Evolutionary conservation across 805 yeast genomes (phyloP), one percentile per base, ranked within the genome.

Genomic region (Hanseniaspora singularis): DNA sequence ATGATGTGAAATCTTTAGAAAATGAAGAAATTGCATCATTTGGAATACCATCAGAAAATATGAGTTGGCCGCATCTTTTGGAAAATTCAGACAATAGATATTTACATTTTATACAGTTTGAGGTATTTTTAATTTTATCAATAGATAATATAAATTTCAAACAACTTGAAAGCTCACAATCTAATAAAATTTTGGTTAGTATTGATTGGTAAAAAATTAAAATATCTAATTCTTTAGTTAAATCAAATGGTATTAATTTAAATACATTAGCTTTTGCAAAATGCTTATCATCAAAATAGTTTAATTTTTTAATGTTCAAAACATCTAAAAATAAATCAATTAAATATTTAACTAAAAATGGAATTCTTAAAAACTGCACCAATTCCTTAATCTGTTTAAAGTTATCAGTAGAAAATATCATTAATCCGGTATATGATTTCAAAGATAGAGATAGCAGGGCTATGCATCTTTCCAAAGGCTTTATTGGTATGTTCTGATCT

Each of bases 341-440:
- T 15, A 88, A 58, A 24, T 77, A 73, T 30, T 74, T 78, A 33
- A 84, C 73, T 20, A 79, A 62, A 32, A 68, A 59, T 1, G 75
- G 67, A 10, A 76, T 72, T n/a, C 76, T 77, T 36, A 92, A 64
- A 57, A 87, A 79, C 36, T 69, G 62, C 2, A 88, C 63, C 24
- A 88, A 63, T 45, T 76, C 74, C 34, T 64, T 66, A 19, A 88
- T 57, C 9, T 79, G 71, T 47, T 66, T 64, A 51, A 75, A 79
- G 50, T 76, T 64, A 52, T 78, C 67, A 48, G 72, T 68, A 1
- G 81, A 71, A 54, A 79, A 73, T 14, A 80, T 73, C 50, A 79
- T 70, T 10, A 87, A 56, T 0, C 98, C 99, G 11, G 81, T 69
- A 76, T 89, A 80, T 28, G 77, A 70, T 51, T 84, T 81, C 40